Evolutionary conservation across 805 yeast genomes (phyloP).

Genomic region (Kazachstania bromeliacearum): DNA sequence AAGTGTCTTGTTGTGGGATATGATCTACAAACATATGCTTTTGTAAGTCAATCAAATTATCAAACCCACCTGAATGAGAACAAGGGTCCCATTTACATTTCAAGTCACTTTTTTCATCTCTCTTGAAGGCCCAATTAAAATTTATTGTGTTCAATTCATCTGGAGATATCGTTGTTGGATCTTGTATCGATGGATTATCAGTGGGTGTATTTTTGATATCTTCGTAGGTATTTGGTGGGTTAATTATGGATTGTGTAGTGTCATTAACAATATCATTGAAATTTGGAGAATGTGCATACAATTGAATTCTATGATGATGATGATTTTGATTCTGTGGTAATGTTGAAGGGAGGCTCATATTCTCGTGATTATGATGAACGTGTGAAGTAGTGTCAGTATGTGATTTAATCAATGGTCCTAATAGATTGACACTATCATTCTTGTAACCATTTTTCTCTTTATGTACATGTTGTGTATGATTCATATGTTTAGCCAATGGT

Average conservation of each 20-base stretch:
- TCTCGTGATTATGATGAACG: neutral
- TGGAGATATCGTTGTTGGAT: neutral
- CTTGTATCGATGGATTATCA: conserved; percentile 1
- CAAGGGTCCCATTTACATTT: conserved; percentile 69
- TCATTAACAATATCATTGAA: neutral
- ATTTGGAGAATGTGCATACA: conserved; percentile 25
- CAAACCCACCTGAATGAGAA: conserved; percentile 27
- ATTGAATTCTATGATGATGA: conserved; percentile 32
- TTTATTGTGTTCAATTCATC: conserved; percentile 22
- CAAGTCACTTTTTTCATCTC: conserved; percentile 20
- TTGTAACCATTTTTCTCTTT: neutral
- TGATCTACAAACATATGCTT: conserved; percentile 46
- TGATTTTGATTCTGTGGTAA: conserved; percentile 20
- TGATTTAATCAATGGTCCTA: conserved; percentile 9
- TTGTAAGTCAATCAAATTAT: conserved; percentile 35
- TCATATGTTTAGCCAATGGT: conserved; percentile 27
- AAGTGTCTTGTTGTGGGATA: conserved; percentile 19
- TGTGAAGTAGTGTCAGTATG: neutral
- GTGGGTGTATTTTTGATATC: neutral
- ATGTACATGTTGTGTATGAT: conserved; percentile 14
- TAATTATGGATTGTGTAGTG: neutral
- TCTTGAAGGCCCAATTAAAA: conserved; percentile 36
- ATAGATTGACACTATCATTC: conserved; percentile 8
- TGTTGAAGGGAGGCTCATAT: too few relatives aligned
- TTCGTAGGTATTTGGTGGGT: neutral